Conservation (phyloP, 2,329 filamentous ascomycete genomes). For the Hypoxylon sp. region DNA sequence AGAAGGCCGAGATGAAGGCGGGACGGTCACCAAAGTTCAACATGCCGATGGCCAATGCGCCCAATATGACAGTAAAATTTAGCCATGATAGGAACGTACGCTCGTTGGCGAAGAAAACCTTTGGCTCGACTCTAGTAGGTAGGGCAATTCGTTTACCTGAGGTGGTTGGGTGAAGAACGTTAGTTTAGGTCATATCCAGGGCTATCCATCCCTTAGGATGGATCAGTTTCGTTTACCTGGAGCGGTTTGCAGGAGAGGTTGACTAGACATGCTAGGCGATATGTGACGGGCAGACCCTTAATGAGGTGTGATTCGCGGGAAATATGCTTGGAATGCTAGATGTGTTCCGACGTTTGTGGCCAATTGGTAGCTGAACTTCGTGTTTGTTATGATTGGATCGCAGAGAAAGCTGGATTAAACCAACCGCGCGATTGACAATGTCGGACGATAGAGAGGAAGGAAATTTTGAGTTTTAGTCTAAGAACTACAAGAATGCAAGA, state of each 20-base stretch:
- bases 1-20: slow-evolving; percentile 91
- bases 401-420: slow-evolving; percentile 14
- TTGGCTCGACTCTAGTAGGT: slow-evolving; percentile 96
- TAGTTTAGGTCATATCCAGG: slow-evolving; percentile 32
- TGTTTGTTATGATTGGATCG: slow-evolving; percentile 35
- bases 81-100: slow-evolving; percentile 99
- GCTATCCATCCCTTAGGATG: slow-evolving; percentile 1
- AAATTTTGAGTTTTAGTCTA: slow-evolving; percentile 21
- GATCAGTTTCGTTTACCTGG: slow-evolving; percentile 73
- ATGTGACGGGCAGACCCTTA: slow-evolving; percentile 5
- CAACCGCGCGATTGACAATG: slow-evolving; percentile 16
- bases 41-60: slow-evolving; percentile 94
- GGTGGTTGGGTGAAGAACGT: slow-evolving; percentile 24
- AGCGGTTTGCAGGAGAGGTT: slow-evolving; percentile 94
- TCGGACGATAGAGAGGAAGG: slow-evolving; percentile 5
- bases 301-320: slow-evolving; percentile 20
- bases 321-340: slow-evolving; percentile 23
- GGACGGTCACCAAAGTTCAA: slow-evolving; percentile 97
- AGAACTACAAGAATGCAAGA: slow-evolving; percentile 24
- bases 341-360: slow-evolving; percentile 12
- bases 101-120: slow-evolving; percentile 99
- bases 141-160: slow-evolving; percentile 98
- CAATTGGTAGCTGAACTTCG: slow-evolving; percentile 19
- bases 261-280: slow-evolving; percentile 81
- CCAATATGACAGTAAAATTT: slow-evolving; percentile 99